A percentile compares a stretch with the other conserved stretches of the same genome.
These are phyloP conservation scores for Globisporangium parvum DNA, from an alignment of 352 stramenopile genomes.

Conservation along the genomic window DNA sequence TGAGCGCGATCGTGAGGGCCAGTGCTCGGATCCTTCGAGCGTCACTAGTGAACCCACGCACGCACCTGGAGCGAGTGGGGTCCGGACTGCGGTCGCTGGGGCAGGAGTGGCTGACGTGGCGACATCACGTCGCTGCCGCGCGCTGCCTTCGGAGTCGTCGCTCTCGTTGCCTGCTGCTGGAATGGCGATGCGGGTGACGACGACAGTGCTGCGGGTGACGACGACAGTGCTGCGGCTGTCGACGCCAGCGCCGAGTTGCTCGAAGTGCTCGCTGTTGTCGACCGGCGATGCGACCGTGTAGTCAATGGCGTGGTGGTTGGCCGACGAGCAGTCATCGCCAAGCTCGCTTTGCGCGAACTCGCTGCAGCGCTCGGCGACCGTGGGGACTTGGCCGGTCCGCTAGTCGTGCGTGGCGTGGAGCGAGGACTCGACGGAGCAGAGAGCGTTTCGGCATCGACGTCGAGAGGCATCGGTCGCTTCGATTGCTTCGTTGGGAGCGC, in stretches of 20 bases:
- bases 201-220: background rate
- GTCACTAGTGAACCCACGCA: slow-evolving; percentile 1
- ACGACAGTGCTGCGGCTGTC: background rate
- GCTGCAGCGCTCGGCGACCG: background rate
- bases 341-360: slow-evolving; percentile 2
- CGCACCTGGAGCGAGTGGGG: background rate
- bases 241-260: background rate
- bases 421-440: background rate
- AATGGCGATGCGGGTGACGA: no score
- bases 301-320: background rate
- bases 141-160: background rate
- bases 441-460: background rate
- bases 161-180: background rate
- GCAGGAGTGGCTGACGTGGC: background rate
- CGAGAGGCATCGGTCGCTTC: background rate
- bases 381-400: background rate
- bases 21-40: no score
- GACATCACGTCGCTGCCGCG: background rate
- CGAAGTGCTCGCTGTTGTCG: slow-evolving; percentile 1
- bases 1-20: no score
- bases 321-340: background rate
- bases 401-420: background rate
- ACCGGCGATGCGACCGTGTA: background rate
- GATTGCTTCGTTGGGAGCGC: slow-evolving; percentile 1
- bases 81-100: slow-evolving; percentile 2